Base-by-base conservation (phyloP, 805 yeast species). In the Zygosaccharomyces rouxii region DNA sequence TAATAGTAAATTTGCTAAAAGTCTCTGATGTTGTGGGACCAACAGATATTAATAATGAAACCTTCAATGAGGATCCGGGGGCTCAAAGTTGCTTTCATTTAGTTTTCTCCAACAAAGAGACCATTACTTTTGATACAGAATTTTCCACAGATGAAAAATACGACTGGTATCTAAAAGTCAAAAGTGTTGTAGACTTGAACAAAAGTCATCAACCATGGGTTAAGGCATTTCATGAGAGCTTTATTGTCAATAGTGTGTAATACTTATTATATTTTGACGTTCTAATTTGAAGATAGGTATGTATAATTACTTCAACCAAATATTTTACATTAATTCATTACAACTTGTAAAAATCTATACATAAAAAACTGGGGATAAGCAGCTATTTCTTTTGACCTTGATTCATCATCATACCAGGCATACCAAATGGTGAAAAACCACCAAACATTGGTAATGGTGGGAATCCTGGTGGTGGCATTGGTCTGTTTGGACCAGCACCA, bases 101-200 rank as follows among this genome's bases (percentile, higher is more conserved):
- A 42, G 70, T 73, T 52, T 90, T 90, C 66, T 76, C 79, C 37
- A 86, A 90, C 62, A 90, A 88, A 4, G 97, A 90, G 66, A 71
- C 79, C 3, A 85, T 90, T 44, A 86, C 82, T 54, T 87, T 92
- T 65, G 87, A 86, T n/a, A 92, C 96, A 14, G 94, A 88, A 46
- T 46, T 47, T 7, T 79, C 82, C 38, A 74, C 71, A 40, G 71
- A 65, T 14, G 84, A 80, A 42, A 84, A 82, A 67, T 62, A 67
- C 28, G 69, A 71, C 46, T 92, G 97, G 98, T 76, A 84, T 45
- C 57, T 66, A 3, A 65, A 74, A 1, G 66, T 90, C 49, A 82
- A 82, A 50, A 71, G 71, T 42, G 77, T 84, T 16, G 75, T 84
- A 10, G 72, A 71, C 47, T 69, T 76, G 55, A 82, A 81, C 63